A percentile compares a stretch with the other conserved stretches of the same genome.
Evolutionary conservation across 345 rosid species (phyloP).

Genomic region (Acer negundo): DNA sequence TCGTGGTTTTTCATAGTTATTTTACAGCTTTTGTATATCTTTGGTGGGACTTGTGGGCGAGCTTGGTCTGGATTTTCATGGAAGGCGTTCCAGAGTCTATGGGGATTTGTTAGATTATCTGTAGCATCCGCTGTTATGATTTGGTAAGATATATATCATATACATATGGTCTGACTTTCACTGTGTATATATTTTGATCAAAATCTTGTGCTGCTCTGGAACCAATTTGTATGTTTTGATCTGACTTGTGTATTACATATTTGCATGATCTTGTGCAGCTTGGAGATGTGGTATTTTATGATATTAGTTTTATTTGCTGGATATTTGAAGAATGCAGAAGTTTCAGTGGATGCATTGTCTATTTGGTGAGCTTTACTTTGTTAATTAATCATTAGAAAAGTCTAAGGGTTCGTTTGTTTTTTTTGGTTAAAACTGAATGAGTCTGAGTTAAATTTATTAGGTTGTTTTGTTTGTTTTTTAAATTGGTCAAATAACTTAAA

Average conservation of each 20-base stretch:
- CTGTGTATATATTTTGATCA: no score
- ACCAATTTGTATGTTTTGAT: no score
- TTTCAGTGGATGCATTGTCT: slow-evolving; percentile 77
- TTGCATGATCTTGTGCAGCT: slow-evolving; percentile 36
- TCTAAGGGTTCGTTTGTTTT: accelerated
- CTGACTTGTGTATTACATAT: no score
- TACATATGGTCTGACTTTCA: no score
- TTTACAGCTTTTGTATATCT: slow-evolving; percentile 58
- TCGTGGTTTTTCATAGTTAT: slow-evolving; percentile 69
- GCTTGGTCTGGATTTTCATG: slow-evolving; percentile 85
- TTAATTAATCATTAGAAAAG: no score
- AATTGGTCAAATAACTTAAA: no score
- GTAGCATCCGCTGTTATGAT: slow-evolving; percentile 93
- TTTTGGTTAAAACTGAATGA: no score
- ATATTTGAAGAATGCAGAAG: slow-evolving; percentile 69
- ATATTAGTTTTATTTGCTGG: slow-evolving; percentile 78
- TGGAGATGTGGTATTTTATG: slow-evolving; percentile 83
- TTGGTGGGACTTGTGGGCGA: slow-evolving; percentile 70
- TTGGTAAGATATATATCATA: slow-evolving; percentile 46
- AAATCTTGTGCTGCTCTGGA: no score
- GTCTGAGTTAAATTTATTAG: no score
- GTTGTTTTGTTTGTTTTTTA: no score
- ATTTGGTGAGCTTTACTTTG: slow-evolving; percentile 52
- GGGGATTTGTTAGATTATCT: slow-evolving; percentile 73
- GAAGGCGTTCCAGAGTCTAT: slow-evolving; percentile 72